Evolutionary conservation across 768 basidiomycete genomes (phyloP), one percentile per base, ranked within the genome.

Genomic region (Leccinum sublutescens): DNA sequence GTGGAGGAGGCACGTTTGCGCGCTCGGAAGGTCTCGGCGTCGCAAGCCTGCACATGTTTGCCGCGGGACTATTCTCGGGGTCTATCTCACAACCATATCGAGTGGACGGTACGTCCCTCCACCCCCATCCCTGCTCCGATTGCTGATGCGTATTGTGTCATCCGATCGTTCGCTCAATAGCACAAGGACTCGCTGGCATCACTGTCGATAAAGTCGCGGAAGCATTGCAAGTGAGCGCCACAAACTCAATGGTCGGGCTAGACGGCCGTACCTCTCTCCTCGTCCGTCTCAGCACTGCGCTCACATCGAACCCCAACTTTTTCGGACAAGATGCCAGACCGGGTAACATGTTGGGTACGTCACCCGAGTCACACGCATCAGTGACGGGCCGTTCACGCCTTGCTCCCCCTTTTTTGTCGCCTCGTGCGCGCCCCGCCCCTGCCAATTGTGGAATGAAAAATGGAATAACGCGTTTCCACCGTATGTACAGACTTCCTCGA

Each of bases 21-120:
- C 80, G 89, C 65, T 95, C 83, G 5, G 91, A 87, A 69, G 96
- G 96, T 0, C 76, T 99, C 6, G 96, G 88, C 1, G 87, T 98
- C 5, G 96, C 94, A 0, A 93, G 91, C 67, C 76, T 93, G 47
- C 86, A 91, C 69, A 97, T 98, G 93, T 98, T 97, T 62, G 72
- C 81, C 54, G 73, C 77, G 4, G 96, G 96, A 0, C 72, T 94
- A 50, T 98, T 98, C 75, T 93, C 91, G 14, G 80, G 86, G 27
- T 59, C 53, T 59, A 66, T 66, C 5, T 68, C 73, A 0, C 84
- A 93, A 65, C 87, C 87, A 25, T 81, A 81, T 68, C 79, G 82
- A 56, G 95, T 93, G 2, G 93, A 97, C 73, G 89, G 95, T 95
- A 58, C 52, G 66, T 66, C 53, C 52, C n/a, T 17, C 36, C 21